These are phyloP conservation scores for Passalora sequoiae DNA, from an alignment of 2,329 filamentous ascomycete genomes.

Conservation along the genomic window DNA sequence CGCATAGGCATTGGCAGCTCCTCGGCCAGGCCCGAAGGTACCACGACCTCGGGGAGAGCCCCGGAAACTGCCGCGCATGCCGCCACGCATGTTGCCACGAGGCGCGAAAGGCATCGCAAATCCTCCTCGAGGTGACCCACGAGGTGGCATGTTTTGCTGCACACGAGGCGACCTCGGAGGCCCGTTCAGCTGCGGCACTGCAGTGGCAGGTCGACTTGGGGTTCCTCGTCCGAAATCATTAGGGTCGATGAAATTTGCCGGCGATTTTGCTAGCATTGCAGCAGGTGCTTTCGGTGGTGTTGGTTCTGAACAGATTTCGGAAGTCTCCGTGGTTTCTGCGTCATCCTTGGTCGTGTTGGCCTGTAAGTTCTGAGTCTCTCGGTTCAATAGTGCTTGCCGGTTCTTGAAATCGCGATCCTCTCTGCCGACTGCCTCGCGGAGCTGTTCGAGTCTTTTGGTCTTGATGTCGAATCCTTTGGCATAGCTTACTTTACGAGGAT, in stretches of 20 bases:
- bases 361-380: conserved; percentile 21
- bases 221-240: conserved; percentile 44
- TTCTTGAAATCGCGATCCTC: conserved; percentile 46
- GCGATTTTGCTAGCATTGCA: conserved; percentile 28
- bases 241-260: conserved; percentile 41
- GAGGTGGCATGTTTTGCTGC: conserved; percentile 5
- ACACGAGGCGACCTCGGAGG: conserved; percentile 19
- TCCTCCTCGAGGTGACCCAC: conserved; percentile 18
- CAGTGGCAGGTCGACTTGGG: conserved; percentile 3
- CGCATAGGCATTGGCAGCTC: conserved; percentile 13
- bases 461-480: conserved; percentile 49
- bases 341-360: not conserved
- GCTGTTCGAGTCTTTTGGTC: conserved; percentile 46
- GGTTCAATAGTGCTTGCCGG: conserved; percentile 27
- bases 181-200: conserved; percentile 8
- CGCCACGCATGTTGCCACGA: conserved; percentile 23
- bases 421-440: conserved; percentile 45
- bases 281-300: conserved; percentile 30
- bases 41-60: conserved; percentile 18
- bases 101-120: conserved; percentile 18
- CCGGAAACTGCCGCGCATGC: conserved; percentile 23
- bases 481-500: conserved; percentile 41
- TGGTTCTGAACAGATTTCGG: conserved; percentile 25
- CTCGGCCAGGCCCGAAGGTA: conserved; percentile 20
- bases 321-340: conserved; percentile 3